Base-by-base conservation (phyloP, 768 basidiomycete species). In the Pholiota microspora region DNA sequence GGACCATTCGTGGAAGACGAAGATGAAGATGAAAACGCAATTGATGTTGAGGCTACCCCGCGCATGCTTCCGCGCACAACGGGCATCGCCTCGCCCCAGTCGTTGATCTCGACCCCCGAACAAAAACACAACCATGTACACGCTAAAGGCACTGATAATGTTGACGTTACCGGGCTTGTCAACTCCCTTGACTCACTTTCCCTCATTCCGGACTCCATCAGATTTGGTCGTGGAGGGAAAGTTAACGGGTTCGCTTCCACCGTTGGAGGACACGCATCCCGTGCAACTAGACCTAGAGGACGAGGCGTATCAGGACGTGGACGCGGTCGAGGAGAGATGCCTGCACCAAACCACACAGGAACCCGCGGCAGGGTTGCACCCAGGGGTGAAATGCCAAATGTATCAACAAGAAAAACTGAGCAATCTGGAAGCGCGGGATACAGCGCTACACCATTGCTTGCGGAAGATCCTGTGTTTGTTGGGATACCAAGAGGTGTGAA, bases 201-300 rank as follows among this genome's bases (percentile, higher is more conserved):
- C 7, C 78, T 92, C 52, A 80, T 92, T 1, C 89, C 89, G 3
- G 70, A 81, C 2, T 77, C 85, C 0, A 78, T 92, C 36, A 79
- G 85, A 10, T 92, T 92, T 56, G 89, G 89, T 23, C 77, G 88
- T 34, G 90, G 90, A 0, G 84, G 83, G 3, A 81, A 77, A 59
- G 70, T 66, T 18, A 79, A 78, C 24, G 84, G 81, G 6, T 81
- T 85, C 57, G 73, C 65, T n/a, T n/a, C n/a, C n/a, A n/a, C n/a
- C n/a, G n/a, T n/a, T n/a, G n/a, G n/a, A n/a, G n/a, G n/a, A n/a
- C n/a, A n/a, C n/a, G n/a, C n/a, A n/a, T n/a, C n/a, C n/a, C n/a
- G n/a, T n/a, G n/a, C n/a, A n/a, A n/a, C n/a, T n/a, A n/a, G n/a
- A n/a, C n/a, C 58, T 53, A 27, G 51, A 15, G 35, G 36, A 13